Evolutionary conservation across 768 basidiomycete genomes (phyloP).

Genomic region (Phylloporus sp.): DNA sequence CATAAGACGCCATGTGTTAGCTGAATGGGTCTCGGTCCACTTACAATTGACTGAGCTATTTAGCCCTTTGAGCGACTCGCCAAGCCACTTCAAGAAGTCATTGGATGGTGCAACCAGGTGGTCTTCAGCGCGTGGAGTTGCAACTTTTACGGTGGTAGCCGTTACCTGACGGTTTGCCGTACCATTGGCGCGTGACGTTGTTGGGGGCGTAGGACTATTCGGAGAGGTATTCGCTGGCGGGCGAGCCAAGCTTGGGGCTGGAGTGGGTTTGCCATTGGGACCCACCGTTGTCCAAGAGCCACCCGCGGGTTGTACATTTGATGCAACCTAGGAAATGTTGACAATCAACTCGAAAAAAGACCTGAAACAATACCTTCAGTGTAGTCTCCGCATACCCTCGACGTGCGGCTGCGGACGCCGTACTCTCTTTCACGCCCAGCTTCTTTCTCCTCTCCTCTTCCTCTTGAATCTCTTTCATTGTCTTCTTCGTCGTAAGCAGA

Average conservation of each 20-base stretch:
- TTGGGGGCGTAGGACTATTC: constrained; percentile 24
- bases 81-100: constrained; percentile 92
- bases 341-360: neutral
- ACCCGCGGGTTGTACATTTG: constrained; percentile 34
- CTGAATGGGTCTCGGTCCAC: constrained; percentile 15
- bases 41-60: constrained; percentile 54
- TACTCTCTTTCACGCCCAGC: constrained; percentile 54
- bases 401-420: constrained; percentile 52
- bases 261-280: constrained; percentile 57
- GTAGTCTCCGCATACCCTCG: constrained; percentile 79
- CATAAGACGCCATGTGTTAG: constrained; percentile 14
- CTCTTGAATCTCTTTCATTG: constrained; percentile 98
- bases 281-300: constrained; percentile 89
- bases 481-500: constrained; percentile 66
- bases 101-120: constrained; percentile 66
- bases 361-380: constrained; percentile 49
- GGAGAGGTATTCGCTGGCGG: constrained; percentile 33
- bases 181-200: constrained; percentile 38
- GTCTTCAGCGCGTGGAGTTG: constrained; percentile 53
- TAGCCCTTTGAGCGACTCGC: constrained; percentile 74
- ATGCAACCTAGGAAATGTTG: constrained; percentile 30
- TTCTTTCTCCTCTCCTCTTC: constrained; percentile 91
- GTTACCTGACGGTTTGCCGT: constrained; percentile 35
- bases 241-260: constrained; percentile 31
- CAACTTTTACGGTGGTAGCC: constrained; percentile 30